Conservation (phyloP, 495 filamentous ascomycete genomes). For the Friedmanniomyces endolithicus region DNA sequence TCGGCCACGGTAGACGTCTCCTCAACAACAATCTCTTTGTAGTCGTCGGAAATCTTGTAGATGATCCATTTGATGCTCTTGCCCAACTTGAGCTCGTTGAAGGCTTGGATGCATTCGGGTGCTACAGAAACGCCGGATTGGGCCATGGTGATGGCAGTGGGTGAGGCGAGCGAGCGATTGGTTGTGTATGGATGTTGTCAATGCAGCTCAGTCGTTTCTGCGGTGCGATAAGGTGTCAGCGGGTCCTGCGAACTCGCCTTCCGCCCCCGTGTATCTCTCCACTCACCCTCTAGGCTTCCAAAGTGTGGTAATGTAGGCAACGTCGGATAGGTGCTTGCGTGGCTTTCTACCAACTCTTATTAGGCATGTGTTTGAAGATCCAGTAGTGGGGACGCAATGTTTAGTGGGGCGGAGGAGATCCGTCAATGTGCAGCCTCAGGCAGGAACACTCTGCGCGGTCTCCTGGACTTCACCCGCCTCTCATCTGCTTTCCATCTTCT, state of each 20-base stretch:
- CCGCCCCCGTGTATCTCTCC: no score
- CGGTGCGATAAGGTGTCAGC: not conserved
- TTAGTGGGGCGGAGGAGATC: no score
- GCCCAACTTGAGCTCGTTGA: constrained; percentile 83
- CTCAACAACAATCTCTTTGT: constrained; percentile 74
- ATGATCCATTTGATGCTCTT: constrained; percentile 89
- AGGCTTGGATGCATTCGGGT: constrained; percentile 66
- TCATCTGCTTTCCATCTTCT: no score
- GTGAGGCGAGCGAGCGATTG: not conserved
- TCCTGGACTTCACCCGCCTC: not conserved
- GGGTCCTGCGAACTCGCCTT: no score
- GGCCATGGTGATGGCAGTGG: constrained; percentile 6
- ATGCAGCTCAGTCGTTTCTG: not conserved
- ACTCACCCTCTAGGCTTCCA: no score
- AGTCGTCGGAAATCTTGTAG: constrained; percentile 91
- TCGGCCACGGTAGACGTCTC: constrained; percentile 44
- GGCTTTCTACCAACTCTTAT: no score
- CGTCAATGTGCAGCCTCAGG: no score
- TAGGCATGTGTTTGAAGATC: no score
- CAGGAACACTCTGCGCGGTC: no score
- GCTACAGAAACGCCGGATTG: constrained; percentile 58
- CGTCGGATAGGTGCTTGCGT: no score
- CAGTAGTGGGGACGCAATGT: no score
- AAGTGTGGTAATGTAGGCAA: no score
- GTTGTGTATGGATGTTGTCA: not conserved